A percentile compares a stretch with the other conserved stretches of the same genome.
These are phyloP conservation scores for Panicum virgatum DNA, from an alignment of 202 grass and related monocot genomes.

Conservation along the genomic window DNA sequence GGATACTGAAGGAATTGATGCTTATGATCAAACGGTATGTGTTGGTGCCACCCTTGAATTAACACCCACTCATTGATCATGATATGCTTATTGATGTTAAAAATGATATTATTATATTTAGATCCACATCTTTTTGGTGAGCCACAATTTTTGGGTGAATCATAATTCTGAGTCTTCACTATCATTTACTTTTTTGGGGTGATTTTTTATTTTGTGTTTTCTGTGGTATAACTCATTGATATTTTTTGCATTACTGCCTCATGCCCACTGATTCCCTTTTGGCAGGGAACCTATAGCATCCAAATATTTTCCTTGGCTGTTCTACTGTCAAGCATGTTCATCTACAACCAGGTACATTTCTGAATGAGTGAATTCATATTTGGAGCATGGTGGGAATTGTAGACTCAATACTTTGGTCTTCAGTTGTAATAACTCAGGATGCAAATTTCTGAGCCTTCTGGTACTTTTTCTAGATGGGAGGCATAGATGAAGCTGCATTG, in stretches of 20 bases:
- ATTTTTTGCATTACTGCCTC: constrained; percentile 14
- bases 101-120: neutral
- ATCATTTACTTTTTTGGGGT: constrained; percentile 13
- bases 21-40: constrained; percentile 94
- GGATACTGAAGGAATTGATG: constrained; percentile 98
- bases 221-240: neutral
- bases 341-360: constrained; percentile 92
- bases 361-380: neutral
- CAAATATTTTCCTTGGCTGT: constrained; percentile 99
- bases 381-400: neutral
- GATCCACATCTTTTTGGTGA: neutral
- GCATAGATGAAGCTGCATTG: constrained; percentile 93
- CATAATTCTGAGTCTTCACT: neutral
- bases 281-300: constrained; percentile 93
- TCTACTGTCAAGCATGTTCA: constrained; percentile 96
- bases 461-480: constrained; percentile 73
- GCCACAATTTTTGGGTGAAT: neutral
- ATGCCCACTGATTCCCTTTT: constrained; percentile 27
- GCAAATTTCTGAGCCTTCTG: constrained; percentile 6
- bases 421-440: neutral
- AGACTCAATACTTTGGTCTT: neutral
- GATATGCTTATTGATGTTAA: neutral
- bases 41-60: neutral
- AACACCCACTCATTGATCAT: neutral
- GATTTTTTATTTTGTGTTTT: constrained; percentile 29